A percentile compares a stretch with the other conserved stretches of the same genome.
Evolutionary conservation across 2,329 filamentous ascomycete genomes (phyloP).

Genomic region (Fusarium sp.): DNA sequence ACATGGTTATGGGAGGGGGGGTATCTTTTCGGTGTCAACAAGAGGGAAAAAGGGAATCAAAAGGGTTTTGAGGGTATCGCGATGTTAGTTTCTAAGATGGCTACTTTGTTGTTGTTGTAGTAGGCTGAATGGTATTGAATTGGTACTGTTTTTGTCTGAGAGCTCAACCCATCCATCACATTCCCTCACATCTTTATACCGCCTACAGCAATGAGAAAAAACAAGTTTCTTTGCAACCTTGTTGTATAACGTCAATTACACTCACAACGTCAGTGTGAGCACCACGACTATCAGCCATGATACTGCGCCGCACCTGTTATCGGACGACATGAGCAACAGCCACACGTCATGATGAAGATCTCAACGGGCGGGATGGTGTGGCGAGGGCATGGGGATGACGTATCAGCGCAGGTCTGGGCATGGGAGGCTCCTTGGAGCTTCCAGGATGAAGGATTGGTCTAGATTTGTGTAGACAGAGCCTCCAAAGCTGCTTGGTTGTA

Average conservation of each 20-base stretch:
- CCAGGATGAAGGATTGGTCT: constrained; percentile 24
- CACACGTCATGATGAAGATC: constrained; percentile 46
- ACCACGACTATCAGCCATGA: constrained; percentile 30
- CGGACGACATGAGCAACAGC: constrained; percentile 34
- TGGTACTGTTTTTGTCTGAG: constrained; percentile 26
- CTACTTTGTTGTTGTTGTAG: constrained; percentile 19
- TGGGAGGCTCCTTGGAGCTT: background rate
- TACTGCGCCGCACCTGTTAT: constrained; percentile 34
- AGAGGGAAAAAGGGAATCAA: background rate
- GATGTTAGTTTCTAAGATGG: constrained; percentile 28
- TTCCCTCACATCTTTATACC: constrained; percentile 33
- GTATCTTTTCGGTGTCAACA: background rate
- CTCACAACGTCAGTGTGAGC: constrained; percentile 42
- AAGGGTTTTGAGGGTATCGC: constrained; percentile 28
- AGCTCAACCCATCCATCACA: constrained; percentile 36
- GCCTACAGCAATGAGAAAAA: constrained; percentile 23
- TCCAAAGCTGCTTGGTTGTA: constrained; percentile 6
- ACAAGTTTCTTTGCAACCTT: constrained; percentile 41
- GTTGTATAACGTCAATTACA: constrained; percentile 34
- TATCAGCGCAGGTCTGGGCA: constrained; percentile 28
- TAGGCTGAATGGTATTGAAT: constrained; percentile 32
- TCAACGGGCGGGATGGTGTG: constrained; percentile 33
- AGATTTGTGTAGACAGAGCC: too few relatives aligned
- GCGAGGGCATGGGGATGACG: constrained; percentile 41
- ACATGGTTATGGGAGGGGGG: constrained; percentile 1